These are phyloP conservation scores for Ricinus communis DNA, from an alignment of 345 rosid species.

Conservation along the genomic window DNA sequence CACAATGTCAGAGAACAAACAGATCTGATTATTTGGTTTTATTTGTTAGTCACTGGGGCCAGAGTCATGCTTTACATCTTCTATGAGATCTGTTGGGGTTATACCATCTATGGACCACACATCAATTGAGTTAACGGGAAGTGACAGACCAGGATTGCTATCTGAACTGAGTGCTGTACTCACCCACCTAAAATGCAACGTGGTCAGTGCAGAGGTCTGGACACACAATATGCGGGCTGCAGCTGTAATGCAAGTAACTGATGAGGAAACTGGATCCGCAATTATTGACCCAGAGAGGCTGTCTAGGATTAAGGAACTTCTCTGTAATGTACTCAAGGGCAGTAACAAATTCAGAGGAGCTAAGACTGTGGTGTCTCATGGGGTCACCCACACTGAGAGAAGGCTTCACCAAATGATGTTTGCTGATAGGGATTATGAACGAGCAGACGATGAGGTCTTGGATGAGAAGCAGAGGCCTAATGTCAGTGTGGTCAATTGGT, in stretches of 20 bases:
- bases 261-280: constrained; percentile 62
- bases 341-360: constrained; percentile 66
- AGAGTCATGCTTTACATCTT: constrained; percentile 67
- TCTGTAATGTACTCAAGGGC: constrained; percentile 74
- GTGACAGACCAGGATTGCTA: constrained; percentile 86
- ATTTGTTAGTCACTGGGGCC: constrained; percentile 70
- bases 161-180: constrained; percentile 91
- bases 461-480: constrained; percentile 65
- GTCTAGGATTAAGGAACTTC: constrained; percentile 60
- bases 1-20: not conserved
- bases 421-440: constrained; percentile 90
- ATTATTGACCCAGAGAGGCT: constrained; percentile 64
- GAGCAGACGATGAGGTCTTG: constrained; percentile 40
- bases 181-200: constrained; percentile 75
- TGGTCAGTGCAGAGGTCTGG: constrained; percentile 87
- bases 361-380: constrained; percentile 66
- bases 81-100: constrained; percentile 70
- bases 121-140: constrained; percentile 76
- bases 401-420: constrained; percentile 99
- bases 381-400: constrained; percentile 67
- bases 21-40: constrained; percentile 18
- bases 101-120: constrained; percentile 70
- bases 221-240: constrained; percentile 92
- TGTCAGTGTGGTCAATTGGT: constrained; percentile 77
- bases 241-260: constrained; percentile 85